These are phyloP conservation scores for Truncatella angustata DNA, from an alignment of 2,329 filamentous ascomycete species.

Conservation along the genomic window DNA sequence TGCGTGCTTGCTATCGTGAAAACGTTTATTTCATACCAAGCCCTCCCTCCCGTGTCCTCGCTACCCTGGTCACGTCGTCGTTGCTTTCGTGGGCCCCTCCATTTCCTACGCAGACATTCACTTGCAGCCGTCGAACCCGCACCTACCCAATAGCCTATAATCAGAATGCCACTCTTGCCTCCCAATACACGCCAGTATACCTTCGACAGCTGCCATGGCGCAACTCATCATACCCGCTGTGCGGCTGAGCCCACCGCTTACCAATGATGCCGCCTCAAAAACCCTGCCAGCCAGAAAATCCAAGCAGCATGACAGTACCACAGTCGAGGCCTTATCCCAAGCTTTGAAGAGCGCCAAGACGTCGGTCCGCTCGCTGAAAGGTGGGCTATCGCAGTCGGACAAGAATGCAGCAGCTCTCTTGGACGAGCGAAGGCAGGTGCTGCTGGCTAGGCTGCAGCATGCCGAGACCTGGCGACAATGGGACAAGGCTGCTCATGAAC, in stretches of 20 bases:
- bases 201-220: slow-evolving; percentile 9
- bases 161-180: slow-evolving; percentile 1
- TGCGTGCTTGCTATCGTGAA: no score
- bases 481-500: slow-evolving; percentile 70
- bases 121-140: no score
- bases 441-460: slow-evolving; percentile 64
- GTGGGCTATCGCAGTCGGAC: slow-evolving; percentile 52
- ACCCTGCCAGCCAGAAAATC: background rate
- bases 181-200: background rate
- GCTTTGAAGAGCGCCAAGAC: slow-evolving; percentile 39
- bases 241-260: background rate
- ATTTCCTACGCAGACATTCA: no score
- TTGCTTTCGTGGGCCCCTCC: no score
- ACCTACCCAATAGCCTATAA: no score
- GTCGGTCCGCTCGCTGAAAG: slow-evolving; percentile 45
- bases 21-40: no score
- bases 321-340: slow-evolving; percentile 21
- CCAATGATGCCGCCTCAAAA: background rate
- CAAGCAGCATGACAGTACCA: background rate
- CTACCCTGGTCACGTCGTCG: no score
- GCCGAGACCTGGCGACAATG: slow-evolving; percentile 70
- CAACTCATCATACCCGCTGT: slow-evolving; percentile 10
- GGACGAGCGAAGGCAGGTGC: slow-evolving; percentile 61
- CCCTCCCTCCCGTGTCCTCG: no score
- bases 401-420: slow-evolving; percentile 42